Evolutionary conservation across 225 moss, liverwort and hornwort genomes (phyloP).

Genomic region (Pleurozium schreberi): DNA sequence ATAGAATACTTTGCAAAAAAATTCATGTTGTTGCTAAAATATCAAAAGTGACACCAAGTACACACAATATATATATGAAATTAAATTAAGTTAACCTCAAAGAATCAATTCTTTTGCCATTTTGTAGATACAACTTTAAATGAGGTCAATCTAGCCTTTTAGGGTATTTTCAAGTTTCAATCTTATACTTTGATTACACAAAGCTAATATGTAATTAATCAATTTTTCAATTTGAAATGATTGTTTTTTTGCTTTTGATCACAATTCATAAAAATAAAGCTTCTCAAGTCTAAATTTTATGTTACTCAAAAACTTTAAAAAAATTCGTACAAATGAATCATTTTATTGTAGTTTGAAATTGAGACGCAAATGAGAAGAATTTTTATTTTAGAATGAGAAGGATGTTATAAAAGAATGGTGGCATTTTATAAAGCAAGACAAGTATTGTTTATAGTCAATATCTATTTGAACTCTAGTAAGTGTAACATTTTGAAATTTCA

Average conservation of each 20-base stretch:
- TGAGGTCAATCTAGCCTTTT: neutral
- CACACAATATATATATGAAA: neutral
- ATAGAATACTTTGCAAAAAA: neutral
- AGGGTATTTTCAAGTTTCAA: neutral
- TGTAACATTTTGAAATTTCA: neutral
- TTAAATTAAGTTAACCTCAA: neutral
- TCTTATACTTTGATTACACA: neutral
- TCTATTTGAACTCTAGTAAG: neutral
- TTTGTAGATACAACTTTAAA: neutral
- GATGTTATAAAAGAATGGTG: no score
- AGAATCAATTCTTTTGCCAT: accelerated
- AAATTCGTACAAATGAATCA: neutral
- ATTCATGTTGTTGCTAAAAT: neutral
- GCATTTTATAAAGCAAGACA: neutral
- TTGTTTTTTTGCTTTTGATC: no score
- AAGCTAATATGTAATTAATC: neutral
- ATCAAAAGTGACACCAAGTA: neutral
- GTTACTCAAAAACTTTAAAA: neutral
- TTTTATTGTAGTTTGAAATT: neutral
- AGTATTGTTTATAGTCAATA: neutral
- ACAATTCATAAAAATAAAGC: no score
- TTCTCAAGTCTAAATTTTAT: neutral
- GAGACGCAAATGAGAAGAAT: neutral
- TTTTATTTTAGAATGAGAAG: neutral
- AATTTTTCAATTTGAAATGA: neutral